These are phyloP conservation scores for Gossypium davidsonii DNA, from an alignment of 441 rosid genomes.

Conservation along the genomic window DNA sequence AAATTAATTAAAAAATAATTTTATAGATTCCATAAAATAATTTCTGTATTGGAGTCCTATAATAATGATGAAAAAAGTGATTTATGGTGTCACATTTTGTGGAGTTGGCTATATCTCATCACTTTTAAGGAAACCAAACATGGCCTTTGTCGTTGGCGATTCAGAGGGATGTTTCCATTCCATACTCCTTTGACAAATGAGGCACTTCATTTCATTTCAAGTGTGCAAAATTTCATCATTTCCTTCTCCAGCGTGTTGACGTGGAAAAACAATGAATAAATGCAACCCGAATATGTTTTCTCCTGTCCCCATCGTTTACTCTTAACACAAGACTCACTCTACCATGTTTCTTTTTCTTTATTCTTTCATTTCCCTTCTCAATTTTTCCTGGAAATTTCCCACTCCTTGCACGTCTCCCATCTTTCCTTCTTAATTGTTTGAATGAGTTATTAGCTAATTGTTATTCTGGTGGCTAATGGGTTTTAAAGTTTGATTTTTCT, in stretches of 20 bases:
- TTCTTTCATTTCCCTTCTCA: neutral
- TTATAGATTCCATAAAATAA: no score
- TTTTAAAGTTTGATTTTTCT: constrained; percentile 1
- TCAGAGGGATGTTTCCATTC: no score
- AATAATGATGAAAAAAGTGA: no score
- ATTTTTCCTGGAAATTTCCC: constrained; percentile 16
- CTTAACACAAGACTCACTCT: neutral
- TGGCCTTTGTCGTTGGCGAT: no score
- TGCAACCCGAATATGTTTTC: constrained; percentile 3
- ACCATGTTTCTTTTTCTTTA: neutral
- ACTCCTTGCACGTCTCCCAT: neutral
- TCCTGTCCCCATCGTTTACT: constrained; percentile 19
- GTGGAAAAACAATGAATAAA: constrained; percentile 2
- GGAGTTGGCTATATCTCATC: no score
- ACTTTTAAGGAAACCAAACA: no score
- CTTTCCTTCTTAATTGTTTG: neutral
- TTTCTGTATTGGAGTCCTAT: no score
- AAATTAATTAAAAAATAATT: no score
- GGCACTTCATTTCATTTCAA: neutral
- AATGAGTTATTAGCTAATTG: neutral
- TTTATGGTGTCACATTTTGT: no score
- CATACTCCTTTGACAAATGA: neutral
- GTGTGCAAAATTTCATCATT: neutral
- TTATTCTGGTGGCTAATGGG: constrained; percentile 15
- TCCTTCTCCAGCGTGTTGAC: constrained; percentile 32